Conservation (phyloP, 805 yeast genomes). For the Saccharomycopsis vini region DNA sequence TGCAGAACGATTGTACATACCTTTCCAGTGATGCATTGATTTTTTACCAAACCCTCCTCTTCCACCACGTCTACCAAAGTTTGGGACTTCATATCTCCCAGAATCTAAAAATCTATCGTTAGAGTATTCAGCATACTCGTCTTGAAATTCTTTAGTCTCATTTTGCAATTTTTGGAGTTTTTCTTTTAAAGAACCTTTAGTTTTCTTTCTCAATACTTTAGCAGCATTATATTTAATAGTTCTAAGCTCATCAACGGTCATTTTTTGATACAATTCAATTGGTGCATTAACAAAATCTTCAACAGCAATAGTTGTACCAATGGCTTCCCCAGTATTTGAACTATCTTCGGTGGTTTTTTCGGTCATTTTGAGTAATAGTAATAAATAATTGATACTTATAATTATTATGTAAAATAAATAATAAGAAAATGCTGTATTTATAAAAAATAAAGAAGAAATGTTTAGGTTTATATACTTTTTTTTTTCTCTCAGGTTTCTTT, state of each 20-base stretch:
- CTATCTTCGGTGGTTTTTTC: background rate
- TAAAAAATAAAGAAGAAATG: no score
- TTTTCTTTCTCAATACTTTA: slow-evolving; percentile 17
- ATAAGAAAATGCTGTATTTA: no score
- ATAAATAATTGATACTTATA: no score
- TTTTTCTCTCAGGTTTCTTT: no score
- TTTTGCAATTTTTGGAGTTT: background rate
- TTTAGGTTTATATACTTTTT: no score
- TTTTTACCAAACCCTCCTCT: no score
- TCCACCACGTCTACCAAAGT: slow-evolving; percentile 1
- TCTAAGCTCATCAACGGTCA: slow-evolving; percentile 13
- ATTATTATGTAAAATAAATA: no score
- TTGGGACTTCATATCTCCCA: background rate
- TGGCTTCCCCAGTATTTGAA: background rate
- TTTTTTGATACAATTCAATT: slow-evolving; percentile 8
- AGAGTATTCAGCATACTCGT: background rate
- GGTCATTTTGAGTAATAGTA: background rate
- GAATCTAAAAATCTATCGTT: background rate
- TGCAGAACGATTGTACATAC: no score
- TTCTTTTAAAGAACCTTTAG: slow-evolving; percentile 6
- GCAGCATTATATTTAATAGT: slow-evolving; percentile 15
- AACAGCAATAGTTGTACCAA: slow-evolving; percentile 1
- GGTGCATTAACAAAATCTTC: slow-evolving; percentile 12
- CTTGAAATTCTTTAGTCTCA: background rate
- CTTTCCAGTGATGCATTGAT: no score